phyloP scores from a whole-genome alignment of 2,329 filamentous ascomycete genomes.

The Waltergamsia citrina region DNA sequence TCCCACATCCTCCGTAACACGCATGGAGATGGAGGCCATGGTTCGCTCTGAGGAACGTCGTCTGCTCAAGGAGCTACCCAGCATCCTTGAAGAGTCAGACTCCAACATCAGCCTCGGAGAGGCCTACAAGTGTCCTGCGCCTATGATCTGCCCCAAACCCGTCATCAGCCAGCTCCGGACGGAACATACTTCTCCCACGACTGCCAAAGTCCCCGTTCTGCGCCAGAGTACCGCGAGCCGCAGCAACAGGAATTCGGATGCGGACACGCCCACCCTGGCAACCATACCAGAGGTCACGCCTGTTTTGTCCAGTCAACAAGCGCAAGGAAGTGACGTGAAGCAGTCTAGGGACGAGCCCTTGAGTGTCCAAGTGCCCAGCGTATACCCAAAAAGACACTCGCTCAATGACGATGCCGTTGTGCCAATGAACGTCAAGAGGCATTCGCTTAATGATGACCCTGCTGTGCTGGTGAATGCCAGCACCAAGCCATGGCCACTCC shows the following conservation, averaged over 20 bases:
- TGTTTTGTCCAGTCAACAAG: background rate
- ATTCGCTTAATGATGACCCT: no score
- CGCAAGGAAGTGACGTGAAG: background rate
- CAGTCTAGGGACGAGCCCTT: no score
- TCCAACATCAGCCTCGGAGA: no score
- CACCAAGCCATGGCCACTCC: background rate
- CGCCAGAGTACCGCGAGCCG: no score
- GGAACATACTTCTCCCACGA: background rate
- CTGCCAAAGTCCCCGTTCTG: no score
- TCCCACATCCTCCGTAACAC: slow-evolving; percentile 15
- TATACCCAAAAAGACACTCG: background rate
- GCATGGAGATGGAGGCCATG: slow-evolving; percentile 21
- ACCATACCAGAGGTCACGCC: background rate
- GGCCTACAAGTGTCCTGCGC: background rate
- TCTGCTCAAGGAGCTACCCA: background rate
- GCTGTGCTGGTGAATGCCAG: no score
- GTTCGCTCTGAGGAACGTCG: slow-evolving; percentile 13
- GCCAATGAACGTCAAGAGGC: no score
- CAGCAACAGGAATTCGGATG: no score
- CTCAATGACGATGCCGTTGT: background rate
- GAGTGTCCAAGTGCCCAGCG: background rate
- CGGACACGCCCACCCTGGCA: background rate
- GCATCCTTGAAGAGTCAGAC: background rate
- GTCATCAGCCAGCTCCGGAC: background rate
- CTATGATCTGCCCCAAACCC: background rate